Percentiles rank a stretch among this genome's conserved stretches.
Evolutionary conservation across 805 yeast species (phyloP).

Genomic region (Tetrapisispora phaffii): DNA sequence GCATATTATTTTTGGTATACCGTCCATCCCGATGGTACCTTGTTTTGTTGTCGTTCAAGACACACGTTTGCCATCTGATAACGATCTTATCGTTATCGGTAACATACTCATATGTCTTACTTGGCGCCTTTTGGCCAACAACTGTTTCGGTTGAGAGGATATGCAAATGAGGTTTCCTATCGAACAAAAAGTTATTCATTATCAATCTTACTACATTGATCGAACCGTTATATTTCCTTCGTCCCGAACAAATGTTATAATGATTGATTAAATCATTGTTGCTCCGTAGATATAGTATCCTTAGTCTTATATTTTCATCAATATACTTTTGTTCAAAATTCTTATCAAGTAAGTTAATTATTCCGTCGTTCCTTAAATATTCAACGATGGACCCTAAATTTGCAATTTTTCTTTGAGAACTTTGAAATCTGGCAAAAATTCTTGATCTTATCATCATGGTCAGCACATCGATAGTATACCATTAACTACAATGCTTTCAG

Average conservation of each 20-base stretch:
- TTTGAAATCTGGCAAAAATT: not conserved
- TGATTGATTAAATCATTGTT: not conserved
- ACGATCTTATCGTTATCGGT: conserved; percentile 19
- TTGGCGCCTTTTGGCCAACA: not conserved
- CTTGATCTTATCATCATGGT: not conserved
- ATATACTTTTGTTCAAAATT: conserved; percentile 38
- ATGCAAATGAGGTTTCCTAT: conserved; percentile 44
- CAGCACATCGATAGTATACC: not conserved
- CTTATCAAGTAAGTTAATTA: conserved; percentile 42
- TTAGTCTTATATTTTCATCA: conserved; percentile 38
- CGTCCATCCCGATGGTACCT: not conserved
- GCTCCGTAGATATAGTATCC: conserved; percentile 26
- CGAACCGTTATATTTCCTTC: conserved; percentile 44
- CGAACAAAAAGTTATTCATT: conserved; percentile 45
- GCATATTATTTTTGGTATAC: not conserved
- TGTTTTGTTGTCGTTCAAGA: conserved; percentile 5
- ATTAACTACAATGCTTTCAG: too few species aligned
- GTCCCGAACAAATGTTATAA: conserved; percentile 42
- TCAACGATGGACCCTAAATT: conserved; percentile 32
- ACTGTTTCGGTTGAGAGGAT: conserved; percentile 30
- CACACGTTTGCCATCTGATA: conserved; percentile 23
- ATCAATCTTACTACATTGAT: conserved; percentile 47
- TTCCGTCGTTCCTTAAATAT: conserved; percentile 33
- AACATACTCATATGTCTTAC: conserved; percentile 5
- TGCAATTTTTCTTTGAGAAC: not conserved